phyloP scores from a whole-genome alignment of 768 basidiomycete species.

The Pleurotus sapidus region DNA sequence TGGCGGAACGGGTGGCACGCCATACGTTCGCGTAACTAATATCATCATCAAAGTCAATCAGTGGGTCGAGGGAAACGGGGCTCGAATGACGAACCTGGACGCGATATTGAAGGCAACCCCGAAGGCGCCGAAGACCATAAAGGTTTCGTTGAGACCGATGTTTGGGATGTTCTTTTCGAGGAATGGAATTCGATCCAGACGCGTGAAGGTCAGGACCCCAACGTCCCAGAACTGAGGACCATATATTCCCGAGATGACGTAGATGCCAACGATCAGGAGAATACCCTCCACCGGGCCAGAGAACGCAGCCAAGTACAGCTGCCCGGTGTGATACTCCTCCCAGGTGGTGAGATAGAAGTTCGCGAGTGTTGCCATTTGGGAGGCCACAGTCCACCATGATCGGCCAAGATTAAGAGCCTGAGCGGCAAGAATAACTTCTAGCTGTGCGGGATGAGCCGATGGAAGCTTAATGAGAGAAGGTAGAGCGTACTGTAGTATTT shows the following conservation, averaged over 20 bases:
- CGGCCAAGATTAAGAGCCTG: conserved; percentile 89
- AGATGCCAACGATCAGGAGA: conserved; percentile 77
- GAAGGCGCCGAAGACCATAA: conserved; percentile 78
- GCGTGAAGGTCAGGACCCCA: conserved; percentile 56
- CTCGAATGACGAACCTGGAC: conserved; percentile 43
- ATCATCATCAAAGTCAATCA: conserved; percentile 3
- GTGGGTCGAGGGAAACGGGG: background rate
- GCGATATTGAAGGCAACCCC: conserved; percentile 80
- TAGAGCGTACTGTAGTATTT: conserved; percentile 76
- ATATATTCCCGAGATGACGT: conserved; percentile 71
- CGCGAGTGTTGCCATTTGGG: conserved; percentile 71
- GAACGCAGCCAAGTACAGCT: conserved; percentile 88
- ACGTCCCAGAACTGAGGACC: conserved; percentile 84
- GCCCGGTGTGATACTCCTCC: conserved; percentile 89
- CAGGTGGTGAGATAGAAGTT: conserved; percentile 85
- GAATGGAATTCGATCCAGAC: conserved; percentile 47
- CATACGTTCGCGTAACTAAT: conserved; percentile 80
- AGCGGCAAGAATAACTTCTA: conserved; percentile 80
- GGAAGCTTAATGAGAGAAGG: background rate
- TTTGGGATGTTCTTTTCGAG: conserved; percentile 54
- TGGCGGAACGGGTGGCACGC: conserved; percentile 42
- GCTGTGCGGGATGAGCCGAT: conserved; percentile 35
- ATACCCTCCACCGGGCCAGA: conserved; percentile 98
- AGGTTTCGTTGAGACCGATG: conserved; percentile 77
- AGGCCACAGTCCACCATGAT: conserved; percentile 96